phyloP scores from a whole-genome alignment of 345 rosid species.

The Nasturtium officinale region DNA sequence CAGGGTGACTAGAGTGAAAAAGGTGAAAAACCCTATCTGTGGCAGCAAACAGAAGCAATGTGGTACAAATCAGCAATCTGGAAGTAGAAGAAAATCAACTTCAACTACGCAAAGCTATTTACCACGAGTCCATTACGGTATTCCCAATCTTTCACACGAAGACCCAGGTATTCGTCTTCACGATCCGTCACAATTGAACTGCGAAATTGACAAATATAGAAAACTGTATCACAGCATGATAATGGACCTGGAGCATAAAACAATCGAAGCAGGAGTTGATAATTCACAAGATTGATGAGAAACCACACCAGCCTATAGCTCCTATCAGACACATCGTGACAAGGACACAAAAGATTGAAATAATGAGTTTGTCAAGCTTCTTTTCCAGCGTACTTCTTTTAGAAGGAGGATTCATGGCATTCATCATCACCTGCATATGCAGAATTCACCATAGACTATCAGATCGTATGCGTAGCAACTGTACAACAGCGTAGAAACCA shows the following conservation, averaged over 20 bases:
- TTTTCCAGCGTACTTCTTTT: conserved; percentile 98
- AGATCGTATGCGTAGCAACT: conserved; percentile 6
- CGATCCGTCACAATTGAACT: conserved; percentile 84
- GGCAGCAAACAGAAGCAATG: conserved; percentile 39
- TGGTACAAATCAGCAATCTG: conserved; percentile 10
- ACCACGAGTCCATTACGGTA: conserved; percentile 77
- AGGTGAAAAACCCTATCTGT: conserved; percentile 75
- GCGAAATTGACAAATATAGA: conserved; percentile 48
- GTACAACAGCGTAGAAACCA: conserved; percentile 19
- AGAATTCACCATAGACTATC: conserved; percentile 36
- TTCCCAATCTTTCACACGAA: conserved; percentile 61
- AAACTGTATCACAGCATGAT: conserved; percentile 26
- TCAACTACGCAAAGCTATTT: conserved; percentile 40
- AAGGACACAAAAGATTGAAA: conserved; percentile 81
- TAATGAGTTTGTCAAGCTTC: conserved; percentile 98
- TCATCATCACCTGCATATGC: conserved; percentile 93
- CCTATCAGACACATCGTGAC: conserved; percentile 89
- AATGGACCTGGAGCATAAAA: conserved; percentile 6
- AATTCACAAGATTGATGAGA: conserved; percentile 27
- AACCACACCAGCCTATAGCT: conserved; percentile 79
- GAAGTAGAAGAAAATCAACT: conserved; percentile 27
- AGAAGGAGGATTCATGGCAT: conserved; percentile 98
- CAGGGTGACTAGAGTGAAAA: conserved; percentile 90
- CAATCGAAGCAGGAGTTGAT: conserved; percentile 18
- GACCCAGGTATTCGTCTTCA: conserved; percentile 68